Evolutionary conservation across 257 asterid genomes (phyloP).

Genomic region (Oldenlandia corymbosa): DNA sequence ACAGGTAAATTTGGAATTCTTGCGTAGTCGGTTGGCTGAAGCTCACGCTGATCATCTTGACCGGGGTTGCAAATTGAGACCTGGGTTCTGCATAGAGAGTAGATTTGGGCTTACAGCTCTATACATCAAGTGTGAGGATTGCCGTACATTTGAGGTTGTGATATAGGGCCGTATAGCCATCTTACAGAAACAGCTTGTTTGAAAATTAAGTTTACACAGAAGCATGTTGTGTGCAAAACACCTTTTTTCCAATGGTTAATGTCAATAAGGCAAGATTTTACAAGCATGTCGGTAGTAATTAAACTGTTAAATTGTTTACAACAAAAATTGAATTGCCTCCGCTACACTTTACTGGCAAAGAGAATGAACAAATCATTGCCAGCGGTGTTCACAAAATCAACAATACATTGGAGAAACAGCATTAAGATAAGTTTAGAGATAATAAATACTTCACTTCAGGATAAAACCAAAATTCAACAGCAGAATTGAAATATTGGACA

Average conservation of each 20-base stretch:
- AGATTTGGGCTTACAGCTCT: constrained; percentile 67
- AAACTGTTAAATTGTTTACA: too few relatives aligned
- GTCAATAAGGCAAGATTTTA: too few relatives aligned
- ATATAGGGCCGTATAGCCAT: constrained; percentile 19
- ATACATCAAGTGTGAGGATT: constrained; percentile 66
- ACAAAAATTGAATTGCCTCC: too few relatives aligned
- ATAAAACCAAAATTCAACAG: background rate
- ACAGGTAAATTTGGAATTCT: constrained; percentile 58
- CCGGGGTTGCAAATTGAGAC: constrained; percentile 69
- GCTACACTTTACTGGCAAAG: too few relatives aligned
- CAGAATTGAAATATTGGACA: constrained; percentile 1
- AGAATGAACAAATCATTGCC: background rate
- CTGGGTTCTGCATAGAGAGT: constrained; percentile 63
- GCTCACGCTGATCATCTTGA: constrained; percentile 79
- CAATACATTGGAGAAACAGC: background rate
- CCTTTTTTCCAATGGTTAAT: too few relatives aligned
- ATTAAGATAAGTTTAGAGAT: too few relatives aligned
- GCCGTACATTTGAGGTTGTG: constrained; percentile 64
- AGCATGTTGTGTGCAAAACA: too few relatives aligned
- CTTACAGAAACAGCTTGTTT: background rate
- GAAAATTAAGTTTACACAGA: too few relatives aligned
- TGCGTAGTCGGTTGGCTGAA: constrained; percentile 62
- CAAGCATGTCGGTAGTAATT: too few relatives aligned
- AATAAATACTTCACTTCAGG: too few relatives aligned
- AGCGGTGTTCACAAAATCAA: background rate